These are phyloP conservation scores for Hygrophila difformis DNA, from an alignment of 257 asterid genomes.

Conservation along the genomic window DNA sequence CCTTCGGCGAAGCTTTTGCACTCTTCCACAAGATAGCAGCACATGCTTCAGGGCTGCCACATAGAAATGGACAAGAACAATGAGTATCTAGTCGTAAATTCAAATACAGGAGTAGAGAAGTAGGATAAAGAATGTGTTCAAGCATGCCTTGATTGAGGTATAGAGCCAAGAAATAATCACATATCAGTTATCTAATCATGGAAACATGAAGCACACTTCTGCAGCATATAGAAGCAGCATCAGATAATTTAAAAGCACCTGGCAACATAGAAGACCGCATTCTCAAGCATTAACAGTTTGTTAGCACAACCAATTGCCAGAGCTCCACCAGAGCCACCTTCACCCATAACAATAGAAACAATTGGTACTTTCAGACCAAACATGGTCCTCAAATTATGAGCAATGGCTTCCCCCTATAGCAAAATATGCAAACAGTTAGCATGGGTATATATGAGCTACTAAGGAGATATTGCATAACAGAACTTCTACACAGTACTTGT, in stretches of 20 bases:
- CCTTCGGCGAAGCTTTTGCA: slow-evolving; percentile 88
- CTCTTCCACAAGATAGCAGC: slow-evolving; percentile 92
- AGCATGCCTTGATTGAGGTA: too few species aligned
- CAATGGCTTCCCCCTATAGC: slow-evolving; percentile 94
- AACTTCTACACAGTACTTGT: slow-evolving; percentile 45
- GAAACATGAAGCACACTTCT: too few species aligned
- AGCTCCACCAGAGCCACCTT: slow-evolving; percentile 99
- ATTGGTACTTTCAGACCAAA: slow-evolving; percentile 96
- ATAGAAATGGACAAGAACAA: slow-evolving; percentile 19
- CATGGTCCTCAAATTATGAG: slow-evolving; percentile 90
- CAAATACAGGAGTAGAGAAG: too few species aligned
- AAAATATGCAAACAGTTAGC: slow-evolving; percentile 15
- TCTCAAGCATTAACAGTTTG: slow-evolving; percentile 92
- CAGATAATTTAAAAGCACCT: slow-evolving; percentile 36
- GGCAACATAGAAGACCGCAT: slow-evolving; percentile 96
- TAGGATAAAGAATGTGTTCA: slow-evolving; percentile 3
- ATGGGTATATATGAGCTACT: neutral
- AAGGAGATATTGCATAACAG: neutral
- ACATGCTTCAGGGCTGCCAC: slow-evolving; percentile 93
- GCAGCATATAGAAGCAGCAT: neutral
- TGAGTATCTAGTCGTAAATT: too few species aligned
- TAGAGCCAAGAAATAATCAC: neutral
- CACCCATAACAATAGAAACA: slow-evolving; percentile 82
- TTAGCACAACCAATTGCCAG: slow-evolving; percentile 96
- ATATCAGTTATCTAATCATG: too few species aligned